Base-by-base conservation (phyloP, 176 grass and related monocot species). In the Metroxylon sagu region DNA sequence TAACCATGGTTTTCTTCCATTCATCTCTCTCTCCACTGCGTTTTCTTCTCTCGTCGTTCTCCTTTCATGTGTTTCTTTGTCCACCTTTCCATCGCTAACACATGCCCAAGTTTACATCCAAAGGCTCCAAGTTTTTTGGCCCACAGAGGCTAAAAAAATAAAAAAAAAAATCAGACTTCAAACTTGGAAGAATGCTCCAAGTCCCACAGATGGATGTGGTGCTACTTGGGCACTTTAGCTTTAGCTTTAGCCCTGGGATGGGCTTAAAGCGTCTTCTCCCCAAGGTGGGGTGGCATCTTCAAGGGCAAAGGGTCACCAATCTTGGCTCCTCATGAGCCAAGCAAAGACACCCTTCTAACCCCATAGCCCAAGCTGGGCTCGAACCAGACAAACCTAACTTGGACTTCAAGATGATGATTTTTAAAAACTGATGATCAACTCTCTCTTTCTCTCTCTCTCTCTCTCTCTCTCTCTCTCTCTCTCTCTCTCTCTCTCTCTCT, bases 1-100 rank as follows among this genome's bases (percentile, higher is more conserved):
- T 96, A 96, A 90, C 86, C 91, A 96, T 90, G 83, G 83, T 96
- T 79, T 75, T 55, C 28, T 54, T 74, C 67, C 65, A 57, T 66
- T 54, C 65, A 60, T 15, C 29, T 26, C 25, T 29, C 28, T 23
- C 3, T 29, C 28, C 28, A 4, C 28, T 29, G 28, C 4, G 4
- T 19, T 66, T 55, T 52, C 67, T 27, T 29, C 71, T 84, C 77
- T 62, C 53, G 16, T 57, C 65, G 58, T 79, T 65, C 76, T 75
- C 57, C 28, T 81, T 80, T 81, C 78, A 77, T 73, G 65, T 16
- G 21, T 39, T 8, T 39, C 21, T 23, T 8, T 39, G 35, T 39
- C 35, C 35, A 39, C 12, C 35, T 39, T 39, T 12, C 8, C 35
- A 39, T 61, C 56, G 54, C 51, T 53, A 65, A 74, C 21, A 51